Base-by-base conservation (phyloP, 495 filamentous ascomycete genomes). In the Parmelia sp. region DNA sequence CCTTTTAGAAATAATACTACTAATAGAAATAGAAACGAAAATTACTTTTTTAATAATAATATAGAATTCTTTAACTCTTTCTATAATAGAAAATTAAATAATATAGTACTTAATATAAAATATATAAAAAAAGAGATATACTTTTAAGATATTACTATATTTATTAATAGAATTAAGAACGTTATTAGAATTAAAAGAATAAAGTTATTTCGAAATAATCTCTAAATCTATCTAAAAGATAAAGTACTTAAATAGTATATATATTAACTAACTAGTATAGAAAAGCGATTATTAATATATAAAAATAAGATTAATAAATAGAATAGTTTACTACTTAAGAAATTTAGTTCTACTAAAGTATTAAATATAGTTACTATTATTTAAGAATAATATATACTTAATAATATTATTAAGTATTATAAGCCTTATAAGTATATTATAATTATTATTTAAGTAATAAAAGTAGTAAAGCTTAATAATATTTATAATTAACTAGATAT, bases 111-210 rank as follows among this genome's bases (percentile, higher is more conserved):
- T 11, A 19, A 11, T 6, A 49, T 49, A 49, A 12, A 49, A 11
- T 25, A 49, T 49, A 49, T 25, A 4, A 10, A 25, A n/a, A 49
- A 49, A 25, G 10, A 49, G 7, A 49, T 25, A 6, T 49, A 49
- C 21, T 49, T 49, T 25, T 3, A 3, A 49, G 6, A 49, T 49
- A 49, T 49, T 25, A 49, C 12, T 25, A 49, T 49, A 3, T 49
- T 49, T 49, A 49, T 49, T 11, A 11, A 49, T 49, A 23, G 45
- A 49, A 49, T 49, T 49, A 49, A 49, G 44, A 45, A 45, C 15
- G 15, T 45, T 45, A n/a, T 45, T 7, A 45, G 19, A 45, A 21
- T 45, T n/a, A 45, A 45, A 9, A n/a, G 19, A 17, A n/a, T n/a
- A 5, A n/a, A 45, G 19, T 7, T 45, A n/a, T 15, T 45, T 4